Conservation (phyloP, 768 basidiomycete species). For the Leccinum disarticulatum region DNA sequence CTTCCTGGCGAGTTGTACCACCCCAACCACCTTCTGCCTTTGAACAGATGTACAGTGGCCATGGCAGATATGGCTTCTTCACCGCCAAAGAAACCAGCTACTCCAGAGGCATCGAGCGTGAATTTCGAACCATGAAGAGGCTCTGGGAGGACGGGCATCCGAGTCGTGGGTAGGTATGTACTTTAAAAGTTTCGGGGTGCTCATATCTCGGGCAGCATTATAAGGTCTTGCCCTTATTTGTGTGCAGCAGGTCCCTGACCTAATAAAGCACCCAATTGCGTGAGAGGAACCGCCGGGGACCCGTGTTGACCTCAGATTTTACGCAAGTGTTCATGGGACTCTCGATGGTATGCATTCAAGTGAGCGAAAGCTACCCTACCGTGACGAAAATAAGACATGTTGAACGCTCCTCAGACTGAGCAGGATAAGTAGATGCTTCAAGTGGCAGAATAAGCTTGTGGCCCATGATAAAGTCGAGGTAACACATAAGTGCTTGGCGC, state of each 20-base stretch:
- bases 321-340: neutral
- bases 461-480: neutral
- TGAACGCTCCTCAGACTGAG: no score
- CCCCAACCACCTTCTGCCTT: constrained; percentile 34
- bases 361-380: neutral
- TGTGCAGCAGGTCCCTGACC: neutral
- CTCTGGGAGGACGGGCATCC: constrained; percentile 16
- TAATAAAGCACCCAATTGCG: neutral
- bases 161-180: neutral
- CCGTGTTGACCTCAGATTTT: neutral
- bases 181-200: neutral
- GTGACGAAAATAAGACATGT: neutral
- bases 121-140: constrained; percentile 14
- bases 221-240: neutral
- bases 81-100: constrained; percentile 39
- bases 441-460: no score
- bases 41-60: constrained; percentile 34
- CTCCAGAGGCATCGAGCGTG: constrained; percentile 30
- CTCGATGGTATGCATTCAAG: neutral
- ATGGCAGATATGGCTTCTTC: constrained; percentile 40
- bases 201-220: neutral
- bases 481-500: neutral
- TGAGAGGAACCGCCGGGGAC: neutral
- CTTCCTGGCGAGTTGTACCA: constrained; percentile 42
- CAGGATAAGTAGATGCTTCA: neutral